phyloP scores from a whole-genome alignment of 2,329 filamentous ascomycete species.

The Aureobasidium subglaciale region DNA sequence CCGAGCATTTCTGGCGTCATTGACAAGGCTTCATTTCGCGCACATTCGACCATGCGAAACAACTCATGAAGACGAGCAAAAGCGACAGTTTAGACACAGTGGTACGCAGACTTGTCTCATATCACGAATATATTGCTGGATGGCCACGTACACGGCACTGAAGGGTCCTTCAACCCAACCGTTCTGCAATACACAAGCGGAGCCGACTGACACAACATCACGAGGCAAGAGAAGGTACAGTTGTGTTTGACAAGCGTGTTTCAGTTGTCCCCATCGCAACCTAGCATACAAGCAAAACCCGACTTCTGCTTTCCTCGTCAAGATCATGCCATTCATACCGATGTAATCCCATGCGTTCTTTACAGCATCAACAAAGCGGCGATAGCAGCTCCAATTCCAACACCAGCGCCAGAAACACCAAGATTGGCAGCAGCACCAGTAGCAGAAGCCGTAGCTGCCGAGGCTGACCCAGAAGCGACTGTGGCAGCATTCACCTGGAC shows the following conservation, averaged over 20 bases:
- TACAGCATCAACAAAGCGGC: constrained; percentile 28
- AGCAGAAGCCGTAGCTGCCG: constrained; percentile 17
- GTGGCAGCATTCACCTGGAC: constrained; percentile 25
- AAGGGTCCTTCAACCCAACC: too few species aligned
- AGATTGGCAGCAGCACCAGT: constrained; percentile 22
- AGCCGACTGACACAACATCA: neutral
- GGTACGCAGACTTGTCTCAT: too few species aligned
- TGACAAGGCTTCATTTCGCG: neutral
- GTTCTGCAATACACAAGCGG: too few species aligned
- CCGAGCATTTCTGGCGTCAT: neutral
- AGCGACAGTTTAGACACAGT: neutral
- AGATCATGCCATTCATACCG: constrained; percentile 6
- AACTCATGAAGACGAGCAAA: neutral
- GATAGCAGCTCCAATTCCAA: constrained; percentile 25
- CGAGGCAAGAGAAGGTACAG: neutral
- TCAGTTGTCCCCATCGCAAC: neutral
- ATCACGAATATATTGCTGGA: too few species aligned
- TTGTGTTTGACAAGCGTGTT: neutral
- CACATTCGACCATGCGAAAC: neutral
- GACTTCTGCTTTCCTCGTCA: neutral
- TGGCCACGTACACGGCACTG: too few species aligned
- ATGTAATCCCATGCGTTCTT: neutral
- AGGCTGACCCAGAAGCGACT: constrained; percentile 9
- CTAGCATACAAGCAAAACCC: neutral
- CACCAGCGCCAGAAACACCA: constrained; percentile 23